Evolutionary conservation across 345 rosid genomes (phyloP).

Genomic region (Citrus maxima): DNA sequence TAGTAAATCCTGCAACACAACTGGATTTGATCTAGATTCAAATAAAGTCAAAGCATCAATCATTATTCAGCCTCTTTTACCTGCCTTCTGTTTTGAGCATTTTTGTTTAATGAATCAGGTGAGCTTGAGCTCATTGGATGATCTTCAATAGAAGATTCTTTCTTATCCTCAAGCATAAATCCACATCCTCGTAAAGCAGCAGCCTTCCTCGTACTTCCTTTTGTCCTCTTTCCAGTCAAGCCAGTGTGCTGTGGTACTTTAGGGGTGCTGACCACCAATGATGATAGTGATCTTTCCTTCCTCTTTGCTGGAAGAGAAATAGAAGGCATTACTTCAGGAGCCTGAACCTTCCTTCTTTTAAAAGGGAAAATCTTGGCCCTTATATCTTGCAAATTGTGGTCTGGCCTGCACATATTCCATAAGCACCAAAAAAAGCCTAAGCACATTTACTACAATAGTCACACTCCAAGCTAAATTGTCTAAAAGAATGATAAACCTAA

Average conservation of each 20-base stretch:
- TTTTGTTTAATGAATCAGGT: conserved; percentile 38
- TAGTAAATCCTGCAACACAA: background rate
- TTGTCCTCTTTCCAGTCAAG: conserved; percentile 57
- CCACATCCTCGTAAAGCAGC: conserved; percentile 37
- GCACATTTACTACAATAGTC: background rate
- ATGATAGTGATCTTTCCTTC: conserved; percentile 70
- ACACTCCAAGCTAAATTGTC: conserved; percentile 2
- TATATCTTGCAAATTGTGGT: conserved; percentile 72
- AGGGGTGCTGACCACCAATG: conserved; percentile 61
- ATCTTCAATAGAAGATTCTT: conserved; percentile 46
- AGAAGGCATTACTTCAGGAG: conserved; percentile 48
- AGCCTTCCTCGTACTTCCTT: conserved; percentile 44
- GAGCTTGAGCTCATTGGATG: conserved; percentile 45
- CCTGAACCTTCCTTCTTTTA: conserved; percentile 49
- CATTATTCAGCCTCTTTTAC: conserved; percentile 31
- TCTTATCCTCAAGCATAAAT: conserved; percentile 43
- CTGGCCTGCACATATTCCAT: conserved; percentile 49
- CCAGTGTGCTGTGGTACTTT: conserved; percentile 52
- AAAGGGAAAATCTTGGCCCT: conserved; percentile 67
- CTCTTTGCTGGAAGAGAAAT: conserved; percentile 53
- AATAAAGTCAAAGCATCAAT: conserved; percentile 2
- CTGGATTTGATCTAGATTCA: background rate
- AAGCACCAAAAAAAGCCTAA: background rate
- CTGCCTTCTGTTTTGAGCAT: conserved; percentile 39
- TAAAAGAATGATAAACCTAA: background rate